Evolutionary conservation across 257 asterid species (phyloP).

Genomic region (Capsicum pubescens): DNA sequence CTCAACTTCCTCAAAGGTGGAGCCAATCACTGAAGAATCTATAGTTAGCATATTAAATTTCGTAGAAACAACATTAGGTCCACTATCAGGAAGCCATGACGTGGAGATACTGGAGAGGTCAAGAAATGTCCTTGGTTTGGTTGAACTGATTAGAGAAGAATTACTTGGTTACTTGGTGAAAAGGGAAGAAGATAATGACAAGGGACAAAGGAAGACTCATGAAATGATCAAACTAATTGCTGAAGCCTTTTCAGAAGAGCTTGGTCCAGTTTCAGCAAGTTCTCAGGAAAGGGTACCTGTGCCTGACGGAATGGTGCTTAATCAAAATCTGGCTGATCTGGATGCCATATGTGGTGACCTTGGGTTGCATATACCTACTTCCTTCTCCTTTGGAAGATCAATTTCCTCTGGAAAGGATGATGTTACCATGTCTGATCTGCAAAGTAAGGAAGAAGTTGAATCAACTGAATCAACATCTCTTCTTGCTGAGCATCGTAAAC

Average conservation of each 20-base stretch:
- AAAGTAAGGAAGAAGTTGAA: conserved; percentile 58
- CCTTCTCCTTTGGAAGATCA: conserved; percentile 69
- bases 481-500: conserved; percentile 81
- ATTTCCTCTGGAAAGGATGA: conserved; percentile 43
- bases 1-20: conserved; percentile 41
- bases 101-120: conserved; percentile 92
- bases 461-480: conserved; percentile 72
- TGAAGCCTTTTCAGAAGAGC: conserved; percentile 76
- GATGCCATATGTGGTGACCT: conserved; percentile 71
- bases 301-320: conserved; percentile 76
- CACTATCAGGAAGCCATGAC: conserved; percentile 72
- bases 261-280: conserved; percentile 80
- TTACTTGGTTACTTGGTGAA: conserved; percentile 44
- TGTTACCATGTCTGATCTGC: conserved; percentile 40
- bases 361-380: conserved; percentile 53
- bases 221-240: conserved; percentile 54
- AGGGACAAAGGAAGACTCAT: conserved; percentile 46
- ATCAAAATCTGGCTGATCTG: conserved; percentile 72
- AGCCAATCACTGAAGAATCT: conserved; percentile 53
- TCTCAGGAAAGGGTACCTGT: conserved; percentile 81
- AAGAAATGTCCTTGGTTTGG: conserved; percentile 73
- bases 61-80: conserved; percentile 67
- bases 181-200: conserved; percentile 45
- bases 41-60: conserved; percentile 60
- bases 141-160: conserved; percentile 60